Percentiles rank a stretch among this genome's conserved stretches.
Conservation (phyloP, 139 green algal species). For the Coelastrella sp. region DNA sequence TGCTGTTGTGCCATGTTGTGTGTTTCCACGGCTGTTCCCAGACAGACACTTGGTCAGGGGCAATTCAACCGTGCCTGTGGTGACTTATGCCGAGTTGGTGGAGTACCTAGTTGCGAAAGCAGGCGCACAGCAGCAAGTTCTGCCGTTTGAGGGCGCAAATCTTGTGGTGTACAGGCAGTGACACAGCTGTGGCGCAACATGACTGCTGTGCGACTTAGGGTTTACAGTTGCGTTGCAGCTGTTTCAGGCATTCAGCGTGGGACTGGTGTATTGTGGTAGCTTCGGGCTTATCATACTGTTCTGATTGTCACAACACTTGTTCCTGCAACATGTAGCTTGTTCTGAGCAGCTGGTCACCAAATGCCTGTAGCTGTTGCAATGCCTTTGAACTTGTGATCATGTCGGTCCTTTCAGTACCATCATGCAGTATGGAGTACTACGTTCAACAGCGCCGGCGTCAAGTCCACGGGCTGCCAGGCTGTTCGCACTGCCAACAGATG, state of each 20-base stretch:
- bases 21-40: conserved; percentile 68
- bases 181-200: too few species aligned
- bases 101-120: conserved; percentile 51
- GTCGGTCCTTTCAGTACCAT: background rate
- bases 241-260: too few species aligned
- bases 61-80: conserved; percentile 36
- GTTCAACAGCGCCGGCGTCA: background rate
- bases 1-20: conserved; percentile 75
- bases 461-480: background rate
- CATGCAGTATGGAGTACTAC: background rate
- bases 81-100: conserved; percentile 58
- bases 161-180: conserved; percentile 47
- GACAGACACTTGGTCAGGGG: conserved; percentile 46
- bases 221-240: too few species aligned
- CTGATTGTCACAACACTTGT: too few species aligned
- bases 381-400: background rate
- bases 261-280: too few species aligned
- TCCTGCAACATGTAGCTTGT: too few species aligned
- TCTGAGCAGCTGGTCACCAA: too few species aligned
- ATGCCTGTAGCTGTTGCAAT: too few species aligned
- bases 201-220: too few species aligned
- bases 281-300: too few species aligned
- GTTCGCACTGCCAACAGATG: background rate
- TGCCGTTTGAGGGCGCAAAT: conserved; percentile 62
- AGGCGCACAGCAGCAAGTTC: background rate